Evolutionary conservation across 352 stramenopile species (phyloP).

Genomic region (Globisporangium irregulare): DNA sequence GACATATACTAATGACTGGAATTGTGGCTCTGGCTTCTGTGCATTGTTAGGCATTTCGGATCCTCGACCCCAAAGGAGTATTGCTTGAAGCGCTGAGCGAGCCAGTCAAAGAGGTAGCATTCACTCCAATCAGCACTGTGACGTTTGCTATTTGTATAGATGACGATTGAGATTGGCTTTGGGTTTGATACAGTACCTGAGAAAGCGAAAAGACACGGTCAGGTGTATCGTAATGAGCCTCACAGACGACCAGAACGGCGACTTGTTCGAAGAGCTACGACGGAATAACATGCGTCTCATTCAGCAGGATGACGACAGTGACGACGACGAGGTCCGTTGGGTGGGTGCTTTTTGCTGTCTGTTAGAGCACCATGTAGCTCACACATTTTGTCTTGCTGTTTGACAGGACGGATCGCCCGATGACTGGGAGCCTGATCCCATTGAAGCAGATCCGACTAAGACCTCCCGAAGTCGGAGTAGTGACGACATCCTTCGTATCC

Average conservation of each 20-base stretch:
- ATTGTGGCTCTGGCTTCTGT: neutral
- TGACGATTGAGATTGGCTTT: neutral
- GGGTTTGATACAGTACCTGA: constrained; percentile 75
- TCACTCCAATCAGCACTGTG: neutral
- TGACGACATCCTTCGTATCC: constrained; percentile 96
- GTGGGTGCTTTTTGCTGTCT: neutral
- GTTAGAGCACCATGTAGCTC: neutral
- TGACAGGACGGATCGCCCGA: constrained; percentile 73
- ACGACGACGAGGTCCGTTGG: constrained; percentile 86
- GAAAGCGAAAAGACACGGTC: constrained; percentile 93
- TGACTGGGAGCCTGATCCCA: constrained; percentile 90
- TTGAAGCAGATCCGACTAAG: constrained; percentile 82
- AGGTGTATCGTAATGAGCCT: constrained; percentile 95
- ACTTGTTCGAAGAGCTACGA: constrained; percentile 95
- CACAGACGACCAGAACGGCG: constrained; percentile 87
- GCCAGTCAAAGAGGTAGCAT: constrained; percentile 58
- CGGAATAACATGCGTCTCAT: constrained; percentile 91
- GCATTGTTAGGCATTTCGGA: constrained; percentile 72
- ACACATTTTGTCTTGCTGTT: neutral
- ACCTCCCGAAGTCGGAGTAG: constrained; percentile 73
- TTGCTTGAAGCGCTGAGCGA: constrained; percentile 84
- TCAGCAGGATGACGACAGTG: constrained; percentile 91
- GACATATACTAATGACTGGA: neutral
- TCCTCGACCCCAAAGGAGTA: constrained; percentile 91
- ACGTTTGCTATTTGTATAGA: neutral